These are phyloP conservation scores for Paramecium primaurelia DNA, from an alignment of 73 alveolate genomes.

Conservation along the genomic window DNA sequence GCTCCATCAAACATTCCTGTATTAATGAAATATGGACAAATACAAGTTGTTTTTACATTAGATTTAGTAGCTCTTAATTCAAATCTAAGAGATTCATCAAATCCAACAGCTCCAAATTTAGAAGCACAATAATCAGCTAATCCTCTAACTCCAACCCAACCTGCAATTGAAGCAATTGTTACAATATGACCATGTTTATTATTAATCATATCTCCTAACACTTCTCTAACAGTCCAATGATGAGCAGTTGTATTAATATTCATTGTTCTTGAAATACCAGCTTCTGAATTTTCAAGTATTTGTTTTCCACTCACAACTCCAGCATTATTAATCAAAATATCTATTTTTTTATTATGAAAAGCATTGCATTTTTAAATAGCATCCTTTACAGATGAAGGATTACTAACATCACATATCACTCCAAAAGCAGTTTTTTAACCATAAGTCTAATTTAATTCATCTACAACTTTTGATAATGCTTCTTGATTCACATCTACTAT, in stretches of 20 bases:
- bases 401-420: constrained; percentile 73
- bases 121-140: constrained; percentile 83
- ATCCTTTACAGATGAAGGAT: constrained; percentile 49
- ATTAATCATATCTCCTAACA: constrained; percentile 75
- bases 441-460: constrained; percentile 24
- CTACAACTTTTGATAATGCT: constrained; percentile 65
- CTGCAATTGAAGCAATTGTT: constrained; percentile 81
- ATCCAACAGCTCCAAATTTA: constrained; percentile 83
- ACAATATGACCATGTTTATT: constrained; percentile 82
- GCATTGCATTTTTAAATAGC: constrained; percentile 61
- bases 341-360: constrained; percentile 65
- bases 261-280: constrained; percentile 62
- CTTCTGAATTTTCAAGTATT: constrained; percentile 64
- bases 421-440: constrained; percentile 57
- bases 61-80: constrained; percentile 67
- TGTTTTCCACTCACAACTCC: constrained; percentile 85
- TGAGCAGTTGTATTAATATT: constrained; percentile 78
- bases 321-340: constrained; percentile 83
- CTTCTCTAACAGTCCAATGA: constrained; percentile 75
- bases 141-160: constrained; percentile 72
- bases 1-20: constrained; percentile 93
- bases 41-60: constrained; percentile 80
- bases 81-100: constrained; percentile 79
- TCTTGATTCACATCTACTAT: constrained; percentile 73
- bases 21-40: constrained; percentile 82